These are phyloP conservation scores for Chrysosporium keratinophilum DNA, from an alignment of 2,329 filamentous ascomycete species.

Conservation along the genomic window DNA sequence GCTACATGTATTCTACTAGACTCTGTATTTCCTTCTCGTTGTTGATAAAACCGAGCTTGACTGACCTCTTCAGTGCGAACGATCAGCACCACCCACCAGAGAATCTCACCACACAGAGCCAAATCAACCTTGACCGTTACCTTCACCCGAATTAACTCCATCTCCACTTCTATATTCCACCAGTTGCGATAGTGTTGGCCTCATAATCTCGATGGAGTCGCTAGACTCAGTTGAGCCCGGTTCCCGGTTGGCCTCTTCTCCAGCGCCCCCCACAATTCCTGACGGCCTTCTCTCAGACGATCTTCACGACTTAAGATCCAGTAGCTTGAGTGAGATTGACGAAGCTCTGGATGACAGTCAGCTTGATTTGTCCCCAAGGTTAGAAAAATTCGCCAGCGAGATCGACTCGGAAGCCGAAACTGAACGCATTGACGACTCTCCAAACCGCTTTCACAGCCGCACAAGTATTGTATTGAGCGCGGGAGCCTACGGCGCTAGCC, in stretches of 20 bases:
- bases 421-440: constrained; percentile 83
- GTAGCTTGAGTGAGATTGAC: constrained; percentile 85
- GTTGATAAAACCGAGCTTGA: neutral
- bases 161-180: too few species aligned
- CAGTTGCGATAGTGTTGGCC: too few species aligned
- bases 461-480: constrained; percentile 53
- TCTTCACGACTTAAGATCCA: constrained; percentile 58
- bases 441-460: constrained; percentile 52
- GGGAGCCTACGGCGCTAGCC: constrained; percentile 56
- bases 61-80: neutral
- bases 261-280: neutral
- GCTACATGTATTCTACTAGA: neutral
- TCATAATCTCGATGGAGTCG: constrained; percentile 2
- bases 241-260: neutral
- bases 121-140: neutral
- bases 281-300: constrained; percentile 26
- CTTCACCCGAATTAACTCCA: too few species aligned
- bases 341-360: constrained; percentile 61
- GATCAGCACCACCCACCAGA: neutral
- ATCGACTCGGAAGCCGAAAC: constrained; percentile 83
- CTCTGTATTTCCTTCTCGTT: neutral
- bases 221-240: constrained; percentile 1
- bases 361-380: constrained; percentile 39
- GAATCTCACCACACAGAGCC: neutral
- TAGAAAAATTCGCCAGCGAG: constrained; percentile 50